Evolutionary conservation across 176 grass and related monocot genomes (phyloP), one percentile per base, ranked within the genome.

Genomic region (Puccinellia tenuiflora): DNA sequence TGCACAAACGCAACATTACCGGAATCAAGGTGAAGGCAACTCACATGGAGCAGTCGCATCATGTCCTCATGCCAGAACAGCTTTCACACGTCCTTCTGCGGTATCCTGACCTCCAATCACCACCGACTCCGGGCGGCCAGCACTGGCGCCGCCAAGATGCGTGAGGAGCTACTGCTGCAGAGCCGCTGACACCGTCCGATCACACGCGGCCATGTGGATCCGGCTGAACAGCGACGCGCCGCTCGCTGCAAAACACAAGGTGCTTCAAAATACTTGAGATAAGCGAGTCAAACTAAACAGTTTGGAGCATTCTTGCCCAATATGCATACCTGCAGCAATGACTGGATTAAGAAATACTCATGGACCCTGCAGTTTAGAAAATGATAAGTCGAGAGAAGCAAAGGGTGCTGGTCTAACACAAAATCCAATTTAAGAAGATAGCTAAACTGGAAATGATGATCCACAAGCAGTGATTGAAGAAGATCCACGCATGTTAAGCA

Each of bases 391-490:
- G 2, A 61, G 40, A 30, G 30, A 31, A 31, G 59, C n/a, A 75
- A 35, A 65, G 18, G 48, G 69, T 24, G 76, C 50, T 45, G 31
- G 24, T 39, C 33, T 54, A 66, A 72, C 34, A 30, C n/a, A 87
- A 70, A 81, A 71, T 25, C 5, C 18, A 85, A 59, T 54, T 61
- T 43, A 72, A 50, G n/a, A 26, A 81, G 75, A 43, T 78, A 68
- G 51, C 45, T 64, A n/a, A 79, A 98, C 96, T 92, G 91, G 80
- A 86, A 87, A 24, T 86, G 60, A 87, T 93, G 79, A 21, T 95
- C 96, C 68, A 95, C 90, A 78, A 98, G 89, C 86, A 98, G 72
- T 39, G 88, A 88, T 69, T 90, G 92, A 74, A 98, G 80, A 84
- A 98, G 87, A 86, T 98, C 90, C 68, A 93, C 78, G 50, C 59